A percentile compares a stretch with the other conserved stretches of the same genome.
These are phyloP conservation scores for Wickerhamiella alocasiicola DNA, from an alignment of 805 yeast species.

Conservation along the genomic window DNA sequence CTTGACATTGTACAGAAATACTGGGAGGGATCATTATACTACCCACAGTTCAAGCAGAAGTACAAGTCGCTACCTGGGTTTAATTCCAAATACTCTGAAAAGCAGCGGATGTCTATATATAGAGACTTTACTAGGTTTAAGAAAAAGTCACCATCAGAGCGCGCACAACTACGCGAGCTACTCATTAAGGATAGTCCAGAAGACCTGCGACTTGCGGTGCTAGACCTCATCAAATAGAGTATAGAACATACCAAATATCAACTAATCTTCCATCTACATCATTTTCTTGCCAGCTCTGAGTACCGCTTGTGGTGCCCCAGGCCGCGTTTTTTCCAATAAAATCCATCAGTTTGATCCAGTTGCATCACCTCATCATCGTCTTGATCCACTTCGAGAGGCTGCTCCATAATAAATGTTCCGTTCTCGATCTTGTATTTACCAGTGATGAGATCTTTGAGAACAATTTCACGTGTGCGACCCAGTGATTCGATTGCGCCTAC, in stretches of 20 bases:
- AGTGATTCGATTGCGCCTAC: conserved; percentile 66
- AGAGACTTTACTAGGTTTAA: conserved; percentile 24
- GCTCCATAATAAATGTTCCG: conserved; percentile 11
- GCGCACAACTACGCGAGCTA: background rate
- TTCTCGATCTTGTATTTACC: conserved; percentile 11
- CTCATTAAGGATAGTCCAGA: background rate
- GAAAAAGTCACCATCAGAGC: conserved; percentile 4
- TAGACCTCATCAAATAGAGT: no score
- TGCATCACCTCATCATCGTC: conserved; percentile 18
- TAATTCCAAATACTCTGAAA: conserved; percentile 24
- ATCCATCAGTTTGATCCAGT: conserved; percentile 15
- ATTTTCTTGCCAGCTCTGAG: background rate
- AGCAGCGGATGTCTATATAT: conserved; percentile 30
- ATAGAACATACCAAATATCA: no score
- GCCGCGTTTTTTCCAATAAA: conserved; percentile 17
- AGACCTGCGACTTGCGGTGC: background rate
- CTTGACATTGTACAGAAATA: conserved; percentile 24
- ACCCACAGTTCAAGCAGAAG: conserved; percentile 32
- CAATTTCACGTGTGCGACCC: conserved; percentile 64
- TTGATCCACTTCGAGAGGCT: conserved; percentile 18
- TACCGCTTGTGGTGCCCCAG: conserved; percentile 6
- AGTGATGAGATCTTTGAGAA: conserved; percentile 50
- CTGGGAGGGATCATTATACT: conserved; percentile 25
- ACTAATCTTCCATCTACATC: no score
- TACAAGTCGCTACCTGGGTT: conserved; percentile 24